Evolutionary conservation across 305 asterid species (phyloP), one percentile per base, ranked within the genome.

Genomic region (Lippia alba): DNA sequence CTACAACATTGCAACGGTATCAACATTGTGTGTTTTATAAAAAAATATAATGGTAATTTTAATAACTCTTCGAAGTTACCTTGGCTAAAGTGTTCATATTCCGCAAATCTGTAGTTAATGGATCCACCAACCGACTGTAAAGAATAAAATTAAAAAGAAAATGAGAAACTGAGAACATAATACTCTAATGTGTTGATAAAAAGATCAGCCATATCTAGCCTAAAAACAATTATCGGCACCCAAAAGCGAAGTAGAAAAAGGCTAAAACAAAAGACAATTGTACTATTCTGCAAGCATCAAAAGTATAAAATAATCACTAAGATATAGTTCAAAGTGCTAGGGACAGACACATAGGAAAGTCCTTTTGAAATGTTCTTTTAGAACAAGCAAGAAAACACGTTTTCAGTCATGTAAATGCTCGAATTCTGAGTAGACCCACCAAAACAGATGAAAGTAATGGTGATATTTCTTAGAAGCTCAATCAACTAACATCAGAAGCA

Each of bases 61-160:
- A 49, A 53, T 65, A 65, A 30, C 57, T 60, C 46, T 61, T 78
- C 19, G 54, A 58, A 72, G 10, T 74, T 76, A 95, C 98, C 99
- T 92, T 95, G 18, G 98, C 97, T 79, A 95, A 85, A 48, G 84
- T 69, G 81, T 95, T 95, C 89, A 95, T 79, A 86, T 89, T 89
- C 67, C 97, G 96, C 82, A 95, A 82, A 83, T 95, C 97, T 71
- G 93, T 85, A 62, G 98, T 95, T 64, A 92, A 77, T 59, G 91
- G 91, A 80, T 95, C 99, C 81, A 86, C 83, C 87, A 92, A 79
- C 72, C 99, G 99, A 78, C 99, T 95, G 94, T 32, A 82, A 74
- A 66, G n/a, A 49, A 54, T 19, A 32, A 16, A 70, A 46, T 62
- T 12, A 53, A 24, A n/a, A 24, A 51, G 70, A 17, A 74, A 36